Percentiles rank a stretch among this genome's conserved stretches.
Evolutionary conservation across 306 rosid genomes (phyloP).

Genomic region (Boehmeria nivea): DNA sequence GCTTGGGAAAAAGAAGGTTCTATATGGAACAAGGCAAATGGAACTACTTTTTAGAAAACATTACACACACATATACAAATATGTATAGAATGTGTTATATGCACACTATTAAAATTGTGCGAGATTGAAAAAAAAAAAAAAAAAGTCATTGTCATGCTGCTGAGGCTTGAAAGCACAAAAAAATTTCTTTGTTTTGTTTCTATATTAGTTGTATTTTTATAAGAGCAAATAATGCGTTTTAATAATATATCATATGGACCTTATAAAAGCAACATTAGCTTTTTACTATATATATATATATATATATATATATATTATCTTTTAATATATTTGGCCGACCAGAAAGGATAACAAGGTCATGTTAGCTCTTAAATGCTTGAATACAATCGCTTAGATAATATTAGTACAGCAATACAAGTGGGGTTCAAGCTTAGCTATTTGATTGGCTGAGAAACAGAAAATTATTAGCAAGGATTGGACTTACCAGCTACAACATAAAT

Average conservation of each 20-base stretch:
- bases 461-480: slow-evolving; percentile 3
- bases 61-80: not conserved
- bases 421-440: not conserved
- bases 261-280: not conserved
- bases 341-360: slow-evolving; percentile 7
- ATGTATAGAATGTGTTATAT: not conserved
- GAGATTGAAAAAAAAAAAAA: not conserved
- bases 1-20: slow-evolving; percentile 12
- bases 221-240: not conserved
- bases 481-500: not conserved
- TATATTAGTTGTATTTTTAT: not conserved
- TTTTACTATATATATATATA: not conserved
- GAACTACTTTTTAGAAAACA: not conserved
- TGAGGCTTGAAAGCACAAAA: slow-evolving; percentile 4
- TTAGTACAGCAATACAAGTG: not conserved
- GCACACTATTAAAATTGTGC: not conserved
- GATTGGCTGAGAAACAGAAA: slow-evolving; percentile 1
- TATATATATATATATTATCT: not conserved
- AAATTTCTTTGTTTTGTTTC: not conserved
- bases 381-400: not conserved
- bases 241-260: not conserved
- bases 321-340: slow-evolving; percentile 15
- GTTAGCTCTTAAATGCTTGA: slow-evolving; percentile 2
- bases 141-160: slow-evolving; percentile 3
- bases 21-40: slow-evolving; percentile 8